Evolutionary conservation across 345 rosid species (phyloP), one percentile per base, ranked within the genome.

Genomic region (Carallia pectinifolia): DNA sequence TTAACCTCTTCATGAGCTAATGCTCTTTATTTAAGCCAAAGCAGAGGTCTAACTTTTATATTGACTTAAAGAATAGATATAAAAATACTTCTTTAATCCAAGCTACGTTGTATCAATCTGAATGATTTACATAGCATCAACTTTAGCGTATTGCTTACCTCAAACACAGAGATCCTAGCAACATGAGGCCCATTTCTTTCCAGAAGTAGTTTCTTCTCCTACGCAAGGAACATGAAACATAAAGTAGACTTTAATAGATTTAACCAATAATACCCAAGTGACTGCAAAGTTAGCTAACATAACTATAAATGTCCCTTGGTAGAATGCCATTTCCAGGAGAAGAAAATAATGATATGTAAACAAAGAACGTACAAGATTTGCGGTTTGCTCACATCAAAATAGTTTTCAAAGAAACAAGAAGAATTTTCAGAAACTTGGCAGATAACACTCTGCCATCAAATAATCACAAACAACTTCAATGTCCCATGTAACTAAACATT

Each of bases 191-290:
- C 97, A 75, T 84, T 86, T 65, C 72, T 87, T 66, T 91, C 98
- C 86, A 94, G 80, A 18, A 91, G 88, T 80, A 94, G 88, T 73
- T 94, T 94, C 82, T 89, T 94, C 68, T 94, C 96, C 98, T 94
- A 78, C 64, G n/a, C 9, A 74, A 65, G 65, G 76, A 63, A 73
- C 38, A 53, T 69, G 27, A 34, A 47, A 61, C 66, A 52, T 44
- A 68, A 58, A 48, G 48, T 65, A 17, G 13, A 27, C 7, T 19
- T 7, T 23, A 12, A 74, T 33, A 67, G 50, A 52, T 33, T 59
- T 27, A 37, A 72, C 4, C 4, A 0, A 17, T 48, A 67, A 27
- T 12, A 44, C 16, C 50, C 13, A 10, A 16, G 50, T 44, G 50
- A 44, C 12, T 44, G 17, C 16, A 4, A 44, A 44, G 50, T 44